Base-by-base conservation (phyloP, 2,329 filamentous ascomycete species). In the Talaromyces sp. region DNA sequence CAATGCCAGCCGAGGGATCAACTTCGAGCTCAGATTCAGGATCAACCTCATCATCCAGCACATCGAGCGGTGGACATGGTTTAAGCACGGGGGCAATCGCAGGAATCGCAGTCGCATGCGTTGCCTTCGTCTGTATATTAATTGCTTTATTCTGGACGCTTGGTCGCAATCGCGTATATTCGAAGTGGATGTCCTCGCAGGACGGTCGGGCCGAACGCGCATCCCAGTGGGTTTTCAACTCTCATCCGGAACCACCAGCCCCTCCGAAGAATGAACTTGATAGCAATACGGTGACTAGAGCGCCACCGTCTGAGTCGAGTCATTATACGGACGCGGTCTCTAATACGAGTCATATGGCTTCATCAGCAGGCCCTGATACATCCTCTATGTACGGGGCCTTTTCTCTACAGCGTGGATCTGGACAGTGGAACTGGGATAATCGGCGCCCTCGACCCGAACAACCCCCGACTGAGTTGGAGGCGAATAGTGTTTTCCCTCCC, bases 81-180 rank as follows among this genome's bases (percentile, higher is more conserved):
- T 65, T 78, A 5, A 71, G 73, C 29, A 49, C 67, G 0, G 83
- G 83, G 3, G 80, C 79, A 2, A 86, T 87, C 24, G 83, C 82
- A 1, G 85, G 84, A 4, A 85, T 87, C 27, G 77, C 75, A 1
- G 74, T 87, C 32, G 83, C 83, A 20, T 69, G 66, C 1, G 71
- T 78, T 0, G 80, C 76, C 1, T 77, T 74, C 9, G 72, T 77
- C 8, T 72, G 67, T 0, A 62, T 85, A 5, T 60, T 84, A 46
- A 81, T 80, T 47, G 60, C 62, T 3, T 51, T 75, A 2, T 67
- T 73, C 54, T 73, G 70, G 56, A 54, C 70, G 2, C 65, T 74
- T 8, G 67, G 70, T 14, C 66, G 70, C 24, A 71, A 72, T 45
- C 60, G 66, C 1, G 64, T 72, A 1, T 73, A 73, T 41, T 60